A percentile compares a stretch with the other conserved stretches of the same genome.
Evolutionary conservation across 495 filamentous ascomycete species (phyloP).

Genomic region (Hypoxylon trugodes): DNA sequence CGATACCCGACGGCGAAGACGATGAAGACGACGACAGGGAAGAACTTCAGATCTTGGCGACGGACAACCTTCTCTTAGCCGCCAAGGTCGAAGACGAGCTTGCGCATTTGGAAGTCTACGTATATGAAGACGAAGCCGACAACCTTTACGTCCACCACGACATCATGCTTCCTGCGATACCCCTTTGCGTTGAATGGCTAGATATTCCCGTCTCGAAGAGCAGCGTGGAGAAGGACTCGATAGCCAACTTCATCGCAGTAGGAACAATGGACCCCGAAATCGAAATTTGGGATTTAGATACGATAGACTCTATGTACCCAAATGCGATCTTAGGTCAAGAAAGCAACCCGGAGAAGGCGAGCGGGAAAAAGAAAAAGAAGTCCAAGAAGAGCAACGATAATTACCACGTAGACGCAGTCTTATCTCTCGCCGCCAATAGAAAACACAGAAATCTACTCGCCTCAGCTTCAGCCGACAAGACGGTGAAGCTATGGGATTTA

Average conservation of each 20-base stretch:
- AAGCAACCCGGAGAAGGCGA: conserved; percentile 57
- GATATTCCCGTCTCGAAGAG: conserved; percentile 82
- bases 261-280: conserved; percentile 99
- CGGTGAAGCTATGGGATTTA: conserved; percentile 97
- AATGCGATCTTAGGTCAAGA: conserved; percentile 95
- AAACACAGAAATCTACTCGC: conserved; percentile 95
- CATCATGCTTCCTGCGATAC: conserved; percentile 98
- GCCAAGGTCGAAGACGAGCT: conserved; percentile 97
- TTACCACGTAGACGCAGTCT: conserved; percentile 93
- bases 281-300: conserved; percentile 97
- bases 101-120: conserved; percentile 94
- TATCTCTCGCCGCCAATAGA: conserved; percentile 89
- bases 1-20: conserved; percentile 72
- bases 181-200: conserved; percentile 94
- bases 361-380: conserved; percentile 78
- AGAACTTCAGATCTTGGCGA: conserved; percentile 90
- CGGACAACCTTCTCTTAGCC: conserved; percentile 90
- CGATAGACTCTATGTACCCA: conserved; percentile 96
- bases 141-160: conserved; percentile 99
- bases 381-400: conserved; percentile 85
- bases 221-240: conserved; percentile 61
- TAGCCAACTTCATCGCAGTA: conserved; percentile 89
- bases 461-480: conserved; percentile 94
- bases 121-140: conserved; percentile 92
- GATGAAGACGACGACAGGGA: conserved; percentile 90